These are phyloP conservation scores for Trichoderma asperellum DNA, from an alignment of 2,329 filamentous ascomycete genomes.

Conservation along the genomic window DNA sequence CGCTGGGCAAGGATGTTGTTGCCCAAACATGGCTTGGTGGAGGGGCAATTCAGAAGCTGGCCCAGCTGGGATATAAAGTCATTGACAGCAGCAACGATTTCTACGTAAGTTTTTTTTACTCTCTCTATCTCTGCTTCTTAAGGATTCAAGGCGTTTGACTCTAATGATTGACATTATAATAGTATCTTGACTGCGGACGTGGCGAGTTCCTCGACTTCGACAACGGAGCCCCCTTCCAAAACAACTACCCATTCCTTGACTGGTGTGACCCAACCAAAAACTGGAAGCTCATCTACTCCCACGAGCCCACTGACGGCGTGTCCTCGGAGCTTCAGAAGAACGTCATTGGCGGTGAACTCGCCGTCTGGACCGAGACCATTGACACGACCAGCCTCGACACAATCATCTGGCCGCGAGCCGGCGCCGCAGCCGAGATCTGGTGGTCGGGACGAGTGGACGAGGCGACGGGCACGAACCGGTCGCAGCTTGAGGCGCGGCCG, in stretches of 20 bases:
- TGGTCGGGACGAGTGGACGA: slow-evolving; percentile 75
- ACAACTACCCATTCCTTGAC: slow-evolving; percentile 71
- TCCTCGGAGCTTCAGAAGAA: slow-evolving; percentile 64
- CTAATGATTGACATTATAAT: neutral
- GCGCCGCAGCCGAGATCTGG: slow-evolving; percentile 75
- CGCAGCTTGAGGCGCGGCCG: slow-evolving; percentile 69
- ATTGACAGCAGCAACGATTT: slow-evolving; percentile 77
- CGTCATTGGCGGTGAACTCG: slow-evolving; percentile 80
- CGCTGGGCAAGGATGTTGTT: slow-evolving; percentile 69
- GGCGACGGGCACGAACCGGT: slow-evolving; percentile 66
- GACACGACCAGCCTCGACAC: slow-evolving; percentile 74
- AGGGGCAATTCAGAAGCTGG: slow-evolving; percentile 62
- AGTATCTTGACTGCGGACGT: slow-evolving; percentile 84
- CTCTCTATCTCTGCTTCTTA: neutral
- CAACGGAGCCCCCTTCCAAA: slow-evolving; percentile 53
- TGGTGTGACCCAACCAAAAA: slow-evolving; percentile 81
- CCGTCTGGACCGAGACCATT: slow-evolving; percentile 78
- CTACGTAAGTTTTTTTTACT: slow-evolving; percentile 60
- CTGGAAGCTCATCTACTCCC: slow-evolving; percentile 80
- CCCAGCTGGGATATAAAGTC: slow-evolving; percentile 67
- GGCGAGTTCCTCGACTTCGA: slow-evolving; percentile 78
- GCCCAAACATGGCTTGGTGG: slow-evolving; percentile 79
- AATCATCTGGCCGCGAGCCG: slow-evolving; percentile 77
- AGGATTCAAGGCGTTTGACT: neutral
- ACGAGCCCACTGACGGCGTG: slow-evolving; percentile 72